Conservation (phyloP, 73 alveolate genomes). For the Breviolum minutum region DNA sequence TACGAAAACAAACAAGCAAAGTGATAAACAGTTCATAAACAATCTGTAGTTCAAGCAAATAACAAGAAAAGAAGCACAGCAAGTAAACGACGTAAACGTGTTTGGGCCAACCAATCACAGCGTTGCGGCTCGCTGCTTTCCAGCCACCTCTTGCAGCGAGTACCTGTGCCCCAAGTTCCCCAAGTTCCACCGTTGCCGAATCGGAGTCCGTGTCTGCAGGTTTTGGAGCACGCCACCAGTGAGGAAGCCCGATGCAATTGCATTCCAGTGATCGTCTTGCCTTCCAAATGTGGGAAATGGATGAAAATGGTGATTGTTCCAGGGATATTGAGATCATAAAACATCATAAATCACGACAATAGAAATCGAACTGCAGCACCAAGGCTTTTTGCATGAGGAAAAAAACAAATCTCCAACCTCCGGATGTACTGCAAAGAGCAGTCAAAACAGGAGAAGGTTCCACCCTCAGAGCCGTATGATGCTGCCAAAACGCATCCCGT, state of each 20-base stretch:
- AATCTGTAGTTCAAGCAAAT: background rate
- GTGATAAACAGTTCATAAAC: background rate
- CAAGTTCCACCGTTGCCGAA: background rate
- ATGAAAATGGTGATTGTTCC: too few relatives aligned
- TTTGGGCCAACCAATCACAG: constrained; percentile 49
- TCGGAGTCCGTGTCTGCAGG: background rate
- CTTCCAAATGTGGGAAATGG: background rate
- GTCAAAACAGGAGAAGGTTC: constrained; percentile 97
- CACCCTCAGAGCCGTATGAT: constrained; percentile 86
- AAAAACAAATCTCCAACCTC: constrained; percentile 87
- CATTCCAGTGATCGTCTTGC: constrained; percentile 97
- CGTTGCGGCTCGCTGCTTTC: constrained; percentile 94
- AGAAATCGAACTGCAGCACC: too few relatives aligned
- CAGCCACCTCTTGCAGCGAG: constrained; percentile 97
- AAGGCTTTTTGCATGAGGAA: too few relatives aligned
- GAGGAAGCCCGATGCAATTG: constrained; percentile 97
- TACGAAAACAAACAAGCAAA: background rate
- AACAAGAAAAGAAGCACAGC: background rate
- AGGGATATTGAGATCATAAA: too few relatives aligned
- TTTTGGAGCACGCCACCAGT: constrained; percentile 96
- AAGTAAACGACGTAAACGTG: background rate
- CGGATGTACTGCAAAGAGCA: constrained; percentile 97
- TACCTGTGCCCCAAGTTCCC: constrained; percentile 15
- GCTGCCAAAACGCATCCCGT: too few relatives aligned
- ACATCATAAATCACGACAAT: too few relatives aligned